Percentiles rank a stretch among this genome's conserved stretches.
phyloP scores from a whole-genome alignment of 1,284 basidiomycete species.

The Sanghuangporus weigelae region DNA sequence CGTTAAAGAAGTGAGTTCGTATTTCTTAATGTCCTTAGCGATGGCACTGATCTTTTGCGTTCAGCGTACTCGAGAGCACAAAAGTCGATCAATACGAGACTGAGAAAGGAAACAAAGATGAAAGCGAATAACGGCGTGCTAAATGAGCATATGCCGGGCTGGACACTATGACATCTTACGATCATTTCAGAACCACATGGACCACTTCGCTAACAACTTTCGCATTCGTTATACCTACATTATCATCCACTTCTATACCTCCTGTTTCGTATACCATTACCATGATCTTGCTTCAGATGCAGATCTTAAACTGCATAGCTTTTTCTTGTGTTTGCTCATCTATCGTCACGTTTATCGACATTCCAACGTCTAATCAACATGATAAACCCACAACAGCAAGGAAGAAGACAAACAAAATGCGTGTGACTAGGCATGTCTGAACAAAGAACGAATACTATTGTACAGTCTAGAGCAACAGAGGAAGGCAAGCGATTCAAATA shows the following conservation, averaged over 20 bases:
- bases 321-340: neutral
- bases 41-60: slow-evolving; percentile 4
- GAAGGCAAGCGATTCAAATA: slow-evolving; percentile 32
- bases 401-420: neutral
- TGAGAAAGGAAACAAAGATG: slow-evolving; percentile 28
- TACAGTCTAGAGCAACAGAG: neutral
- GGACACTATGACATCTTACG: neutral
- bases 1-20: slow-evolving; percentile 48
- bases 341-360: no score
- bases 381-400: no score
- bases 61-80: slow-evolving; percentile 40
- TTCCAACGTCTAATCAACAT: no score
- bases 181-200: neutral
- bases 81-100: slow-evolving; percentile 47
- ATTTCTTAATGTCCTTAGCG: neutral
- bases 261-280: neutral
- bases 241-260: neutral
- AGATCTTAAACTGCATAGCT: neutral
- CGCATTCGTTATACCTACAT: neutral
- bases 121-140: slow-evolving; percentile 2
- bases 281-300: neutral
- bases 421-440: neutral
- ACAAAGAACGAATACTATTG: neutral
- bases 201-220: neutral
- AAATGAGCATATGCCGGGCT: neutral